phyloP scores from a whole-genome alignment of 768 basidiomycete genomes.

The Leucogyrophana mollusca region DNA sequence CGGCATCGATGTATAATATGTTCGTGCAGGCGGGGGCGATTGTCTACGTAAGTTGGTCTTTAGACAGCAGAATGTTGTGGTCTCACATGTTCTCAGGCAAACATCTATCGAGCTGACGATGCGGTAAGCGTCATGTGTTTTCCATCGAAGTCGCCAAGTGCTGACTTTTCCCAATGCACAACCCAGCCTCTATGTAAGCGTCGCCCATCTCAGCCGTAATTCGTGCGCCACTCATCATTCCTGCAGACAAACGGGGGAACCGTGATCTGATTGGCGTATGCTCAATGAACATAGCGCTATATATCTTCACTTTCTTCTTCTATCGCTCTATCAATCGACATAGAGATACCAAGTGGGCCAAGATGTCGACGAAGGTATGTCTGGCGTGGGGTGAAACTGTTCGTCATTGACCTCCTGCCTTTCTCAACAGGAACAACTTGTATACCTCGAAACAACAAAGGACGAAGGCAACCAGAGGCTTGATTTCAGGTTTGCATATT shows the following conservation, averaged over 20 bases:
- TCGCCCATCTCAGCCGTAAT: no score
- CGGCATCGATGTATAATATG: conserved; percentile 57
- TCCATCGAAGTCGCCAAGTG: not conserved
- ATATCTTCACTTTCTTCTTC: conserved; percentile 51
- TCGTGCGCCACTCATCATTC: not conserved
- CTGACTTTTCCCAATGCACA: not conserved
- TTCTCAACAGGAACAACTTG: conserved; percentile 43
- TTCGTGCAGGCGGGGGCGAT: conserved; percentile 59
- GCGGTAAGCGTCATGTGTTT: conserved; percentile 28
- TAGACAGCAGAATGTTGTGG: no score
- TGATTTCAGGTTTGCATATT: conserved; percentile 66
- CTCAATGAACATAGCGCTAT: conserved; percentile 52
- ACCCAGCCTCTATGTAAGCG: conserved; percentile 21
- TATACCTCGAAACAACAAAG: conserved; percentile 60
- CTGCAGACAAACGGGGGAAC: conserved; percentile 60
- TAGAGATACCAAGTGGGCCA: conserved; percentile 51
- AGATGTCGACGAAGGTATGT: conserved; percentile 45
- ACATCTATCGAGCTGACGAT: conserved; percentile 56
- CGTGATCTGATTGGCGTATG: conserved; percentile 52
- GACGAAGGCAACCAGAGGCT: conserved; percentile 60
- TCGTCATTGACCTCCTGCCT: conserved; percentile 21
- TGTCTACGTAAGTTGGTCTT: conserved; percentile 36
- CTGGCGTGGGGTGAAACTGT: conserved; percentile 14
- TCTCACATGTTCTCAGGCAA: conserved; percentile 35
- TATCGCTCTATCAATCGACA: conserved; percentile 50